phyloP scores from a whole-genome alignment of 2,329 filamentous ascomycete species.

The Graphilbum sp. region DNA sequence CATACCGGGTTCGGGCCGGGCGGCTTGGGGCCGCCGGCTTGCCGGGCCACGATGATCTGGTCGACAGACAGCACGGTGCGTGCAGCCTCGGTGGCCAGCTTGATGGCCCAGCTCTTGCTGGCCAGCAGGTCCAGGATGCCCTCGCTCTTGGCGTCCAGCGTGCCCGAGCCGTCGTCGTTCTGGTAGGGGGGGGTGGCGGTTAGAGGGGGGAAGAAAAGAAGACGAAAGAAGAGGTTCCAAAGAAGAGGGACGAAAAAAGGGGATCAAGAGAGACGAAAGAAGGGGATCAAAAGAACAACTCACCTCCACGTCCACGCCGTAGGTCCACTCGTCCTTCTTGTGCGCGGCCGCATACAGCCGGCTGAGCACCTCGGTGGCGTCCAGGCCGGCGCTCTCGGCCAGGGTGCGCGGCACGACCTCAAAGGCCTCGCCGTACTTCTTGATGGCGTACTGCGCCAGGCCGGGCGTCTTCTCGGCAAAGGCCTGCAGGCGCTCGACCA shows the following conservation, averaged over 20 bases:
- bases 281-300: conserved; percentile 9
- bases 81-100: conserved; percentile 86
- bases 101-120: conserved; percentile 92
- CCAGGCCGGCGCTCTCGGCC: conserved; percentile 86
- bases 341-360: conserved; percentile 87
- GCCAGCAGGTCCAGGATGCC: conserved; percentile 86
- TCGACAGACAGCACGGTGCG: conserved; percentile 91
- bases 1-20: conserved; percentile 72
- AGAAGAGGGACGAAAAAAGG: no score
- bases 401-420: conserved; percentile 90
- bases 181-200: no score
- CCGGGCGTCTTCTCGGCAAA: conserved; percentile 87
- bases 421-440: conserved; percentile 94
- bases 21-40: conserved; percentile 93
- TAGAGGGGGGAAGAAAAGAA: no score
- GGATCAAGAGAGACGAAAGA: no score
- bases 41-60: conserved; percentile 96
- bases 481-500: conserved; percentile 80
- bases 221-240: no score
- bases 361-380: conserved; percentile 92
- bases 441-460: conserved; percentile 87
- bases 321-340: conserved; percentile 72
- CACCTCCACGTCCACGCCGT: conserved; percentile 86
- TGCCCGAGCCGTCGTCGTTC: conserved; percentile 66
- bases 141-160: conserved; percentile 69